Conservation (phyloP, 176 grass and related monocot species). For the Aegilops longissima region DNA sequence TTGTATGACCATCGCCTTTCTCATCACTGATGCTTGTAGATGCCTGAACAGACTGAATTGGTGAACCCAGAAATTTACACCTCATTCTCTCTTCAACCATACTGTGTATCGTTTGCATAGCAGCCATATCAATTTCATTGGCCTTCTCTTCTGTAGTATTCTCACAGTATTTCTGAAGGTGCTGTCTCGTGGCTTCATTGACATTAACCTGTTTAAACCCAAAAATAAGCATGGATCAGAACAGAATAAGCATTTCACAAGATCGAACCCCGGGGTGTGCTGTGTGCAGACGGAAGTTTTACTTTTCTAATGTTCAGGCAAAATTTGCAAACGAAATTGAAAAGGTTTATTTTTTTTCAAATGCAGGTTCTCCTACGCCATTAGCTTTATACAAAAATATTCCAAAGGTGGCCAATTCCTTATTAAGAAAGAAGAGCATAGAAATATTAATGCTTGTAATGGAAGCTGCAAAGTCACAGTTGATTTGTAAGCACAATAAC, state of each 20-base stretch:
- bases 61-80: conserved; percentile 51
- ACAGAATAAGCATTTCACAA: conserved; percentile 10
- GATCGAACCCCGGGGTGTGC: not conserved
- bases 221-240: not conserved
- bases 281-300: not conserved
- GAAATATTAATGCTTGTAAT: not conserved
- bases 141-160: conserved; percentile 8
- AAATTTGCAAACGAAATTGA: not conserved
- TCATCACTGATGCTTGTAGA: conserved; percentile 45
- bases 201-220: conserved; percentile 7
- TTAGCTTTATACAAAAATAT: not conserved
- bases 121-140: conserved; percentile 36
- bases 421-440: not conserved
- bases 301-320: not conserved
- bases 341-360: not conserved
- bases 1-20: conserved; percentile 50
- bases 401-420: not conserved
- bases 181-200: not conserved
- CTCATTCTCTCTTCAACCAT: conserved; percentile 88
- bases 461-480: not conserved
- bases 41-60: conserved; percentile 36
- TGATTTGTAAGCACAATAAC: not conserved
- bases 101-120: conserved; percentile 49
- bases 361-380: not conserved
- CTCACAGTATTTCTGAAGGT: not conserved